Evolutionary conservation across 108 stramenopile genomes (phyloP), one percentile per base, ranked within the genome.

Genomic region (Cyclotella cryptica): DNA sequence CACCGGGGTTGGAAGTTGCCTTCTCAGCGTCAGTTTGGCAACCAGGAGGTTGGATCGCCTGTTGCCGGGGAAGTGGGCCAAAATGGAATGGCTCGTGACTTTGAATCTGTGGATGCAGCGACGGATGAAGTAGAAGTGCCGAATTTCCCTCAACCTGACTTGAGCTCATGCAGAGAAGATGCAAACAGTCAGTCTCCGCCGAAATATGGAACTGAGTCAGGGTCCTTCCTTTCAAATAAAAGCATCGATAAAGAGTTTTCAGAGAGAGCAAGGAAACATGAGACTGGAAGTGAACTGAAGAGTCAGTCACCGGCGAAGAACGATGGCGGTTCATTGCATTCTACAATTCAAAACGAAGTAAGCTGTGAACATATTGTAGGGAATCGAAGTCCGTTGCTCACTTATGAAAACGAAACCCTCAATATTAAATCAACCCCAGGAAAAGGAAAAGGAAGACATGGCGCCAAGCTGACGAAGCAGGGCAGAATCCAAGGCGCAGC

Each of bases 1-100:
- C 80, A 88, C 14, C 78, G 81, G 66, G 89, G 92, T 46, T 77
- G 83, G 29, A 57, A 65, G 24, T 54, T 75, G 57, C 41, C 62
- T 30, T 0, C 26, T 43, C 10, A 21, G 19, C 27, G 49, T 39
- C 7, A 27, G 29, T 27, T 22, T n/a, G 28, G 35, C 49, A 53
- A 30, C 40, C 15, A 27, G 43, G n/a, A 24, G 12, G 21, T 45
- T 43, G 47, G 17, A 9, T 3, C 6, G 1, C 53, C 55, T 9
- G 54, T 10, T 47, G 64, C 44, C 7, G 28, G 22, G 43, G 64
- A 45, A 13, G 64, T 65, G 17, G 44, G 45, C 1, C 43, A 65
- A 45, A 42, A 45, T 44, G 22, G 43, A 24, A 29, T 15, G 17
- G 21, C 44, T 45, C 18, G 44, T 44, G 64, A 65, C 18, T 45